Conservation (phyloP, 495 filamentous ascomycete species). For the Achaetomiella virescens region DNA sequence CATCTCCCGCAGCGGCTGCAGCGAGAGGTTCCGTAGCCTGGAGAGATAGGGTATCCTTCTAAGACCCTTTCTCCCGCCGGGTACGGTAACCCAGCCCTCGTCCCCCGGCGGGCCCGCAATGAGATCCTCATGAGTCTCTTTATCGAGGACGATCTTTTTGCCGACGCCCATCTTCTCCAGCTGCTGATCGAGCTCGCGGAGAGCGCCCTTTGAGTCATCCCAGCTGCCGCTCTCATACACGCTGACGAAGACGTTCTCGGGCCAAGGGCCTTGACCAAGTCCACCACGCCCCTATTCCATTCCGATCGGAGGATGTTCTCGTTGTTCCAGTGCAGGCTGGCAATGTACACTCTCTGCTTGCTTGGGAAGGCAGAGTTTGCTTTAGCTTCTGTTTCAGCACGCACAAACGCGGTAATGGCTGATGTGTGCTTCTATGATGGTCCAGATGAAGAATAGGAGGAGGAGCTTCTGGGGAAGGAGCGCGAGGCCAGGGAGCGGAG, state of each 20-base stretch:
- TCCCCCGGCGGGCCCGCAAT: slow-evolving; percentile 36
- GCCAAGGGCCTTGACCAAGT: slow-evolving; percentile 51
- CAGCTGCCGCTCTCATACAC: slow-evolving; percentile 67
- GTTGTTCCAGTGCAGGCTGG: slow-evolving; percentile 66
- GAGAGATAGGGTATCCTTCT: slow-evolving; percentile 67
- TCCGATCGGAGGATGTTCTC: slow-evolving; percentile 53
- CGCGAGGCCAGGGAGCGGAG: slow-evolving; percentile 20
- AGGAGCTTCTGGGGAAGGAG: slow-evolving; percentile 24
- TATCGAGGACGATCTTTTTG: slow-evolving; percentile 48
- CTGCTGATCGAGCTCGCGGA: slow-evolving; percentile 52
- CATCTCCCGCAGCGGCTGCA: slow-evolving; percentile 46
- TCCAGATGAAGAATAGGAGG: slow-evolving; percentile 22
- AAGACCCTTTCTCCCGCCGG: slow-evolving; percentile 43
- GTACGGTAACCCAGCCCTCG: slow-evolving; percentile 55
- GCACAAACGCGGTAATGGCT: slow-evolving; percentile 26
- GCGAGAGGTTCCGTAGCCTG: slow-evolving; percentile 52
- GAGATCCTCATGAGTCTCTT: slow-evolving; percentile 52
- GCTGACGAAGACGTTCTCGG: slow-evolving; percentile 63
- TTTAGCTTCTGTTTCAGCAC: slow-evolving; percentile 16
- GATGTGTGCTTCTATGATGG: slow-evolving; percentile 27
- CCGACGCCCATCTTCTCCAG: slow-evolving; percentile 49
- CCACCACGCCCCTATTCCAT: slow-evolving; percentile 56
- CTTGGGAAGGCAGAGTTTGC: slow-evolving; percentile 6
- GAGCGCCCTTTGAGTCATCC: slow-evolving; percentile 60
- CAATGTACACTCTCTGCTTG: slow-evolving; percentile 51